Evolutionary conservation across 1,284 basidiomycete genomes (phyloP).

Genomic region (Prillingera fragicola): DNA sequence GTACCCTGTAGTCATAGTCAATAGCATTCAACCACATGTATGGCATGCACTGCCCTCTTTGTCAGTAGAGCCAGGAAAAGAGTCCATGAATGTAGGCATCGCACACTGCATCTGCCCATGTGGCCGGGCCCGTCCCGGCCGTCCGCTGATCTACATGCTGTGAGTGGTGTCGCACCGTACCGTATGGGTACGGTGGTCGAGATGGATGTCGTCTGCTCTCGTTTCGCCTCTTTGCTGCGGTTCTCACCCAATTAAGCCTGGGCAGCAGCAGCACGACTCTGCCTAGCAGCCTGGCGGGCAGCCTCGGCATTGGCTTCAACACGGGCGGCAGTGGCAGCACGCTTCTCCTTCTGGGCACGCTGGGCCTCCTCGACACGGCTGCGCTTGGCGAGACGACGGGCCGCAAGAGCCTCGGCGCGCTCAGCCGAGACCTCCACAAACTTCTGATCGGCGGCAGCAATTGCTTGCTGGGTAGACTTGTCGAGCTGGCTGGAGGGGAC

Average conservation of each 20-base stretch:
- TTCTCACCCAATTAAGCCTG: too few relatives aligned
- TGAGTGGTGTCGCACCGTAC: neutral
- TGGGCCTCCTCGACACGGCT: neutral
- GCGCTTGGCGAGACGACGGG: neutral
- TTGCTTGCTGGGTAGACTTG: neutral
- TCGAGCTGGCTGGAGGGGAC: slow-evolving; percentile 6
- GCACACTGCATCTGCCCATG: slow-evolving; percentile 19
- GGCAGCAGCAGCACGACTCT: too few relatives aligned
- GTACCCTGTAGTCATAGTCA: too few relatives aligned
- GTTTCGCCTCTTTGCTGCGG: neutral
- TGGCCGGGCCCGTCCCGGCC: too few relatives aligned
- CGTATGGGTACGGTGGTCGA: too few relatives aligned
- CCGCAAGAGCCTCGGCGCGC: neutral
- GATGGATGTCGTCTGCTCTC: neutral
- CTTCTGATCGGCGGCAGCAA: neutral
- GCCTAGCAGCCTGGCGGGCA: too few relatives aligned
- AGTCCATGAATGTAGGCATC: slow-evolving; percentile 9
- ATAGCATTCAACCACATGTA: too few relatives aligned
- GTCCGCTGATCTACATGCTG: too few relatives aligned
- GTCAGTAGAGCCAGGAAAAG: too few relatives aligned
- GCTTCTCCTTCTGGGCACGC: neutral
- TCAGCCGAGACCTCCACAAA: neutral
- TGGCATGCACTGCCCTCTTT: too few relatives aligned
- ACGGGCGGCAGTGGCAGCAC: neutral
- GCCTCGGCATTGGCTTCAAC: neutral